Conservation (phyloP, 768 basidiomycete genomes). For the Coprinopsis strossmayeri region DNA sequence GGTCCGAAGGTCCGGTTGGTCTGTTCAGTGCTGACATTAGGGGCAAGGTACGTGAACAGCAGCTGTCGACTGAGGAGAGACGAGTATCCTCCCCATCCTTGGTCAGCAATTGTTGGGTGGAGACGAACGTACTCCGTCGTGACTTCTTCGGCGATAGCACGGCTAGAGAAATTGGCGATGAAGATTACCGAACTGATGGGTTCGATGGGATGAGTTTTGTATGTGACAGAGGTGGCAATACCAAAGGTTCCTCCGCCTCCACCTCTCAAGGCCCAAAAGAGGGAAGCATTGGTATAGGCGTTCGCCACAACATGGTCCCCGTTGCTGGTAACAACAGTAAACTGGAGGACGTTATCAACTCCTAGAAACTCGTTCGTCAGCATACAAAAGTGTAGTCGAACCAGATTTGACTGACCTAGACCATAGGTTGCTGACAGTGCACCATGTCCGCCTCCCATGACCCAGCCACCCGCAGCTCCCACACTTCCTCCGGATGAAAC, state of each 20-base stretch:
- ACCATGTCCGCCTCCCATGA: conserved; percentile 42
- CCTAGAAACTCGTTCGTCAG: too few relatives aligned
- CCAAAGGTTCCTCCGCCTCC: conserved; percentile 21
- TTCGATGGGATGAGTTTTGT: conserved; percentile 10
- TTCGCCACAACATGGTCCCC: conserved; percentile 31
- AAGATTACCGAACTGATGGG: conserved; percentile 12
- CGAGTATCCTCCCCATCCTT: conserved; percentile 38
- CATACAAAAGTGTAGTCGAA: too few relatives aligned
- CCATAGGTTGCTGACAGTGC: conserved; percentile 32
- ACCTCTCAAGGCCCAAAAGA: conserved; percentile 43
- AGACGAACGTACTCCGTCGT: conserved; percentile 28
- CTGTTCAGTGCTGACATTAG: conserved; percentile 28
- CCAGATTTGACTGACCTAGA: conserved; percentile 33
- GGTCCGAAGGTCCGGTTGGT: conserved; percentile 27
- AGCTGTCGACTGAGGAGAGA: conserved; percentile 14
- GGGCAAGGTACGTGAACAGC: conserved; percentile 23
- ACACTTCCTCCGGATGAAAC: conserved; percentile 31
- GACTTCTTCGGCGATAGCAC: conserved; percentile 21
- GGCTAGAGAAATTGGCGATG: conserved; percentile 23
- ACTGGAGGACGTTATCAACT: conserved; percentile 35
- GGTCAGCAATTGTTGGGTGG: conserved; percentile 30
- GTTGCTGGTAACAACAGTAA: conserved; percentile 32
- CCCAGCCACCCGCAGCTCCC: conserved; percentile 43
- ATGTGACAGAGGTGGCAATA: conserved; percentile 15
- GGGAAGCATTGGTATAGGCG: conserved; percentile 28